Evolutionary conservation across 2,329 filamentous ascomycete species (phyloP).

Genomic region (Fusarium vanettenii): DNA sequence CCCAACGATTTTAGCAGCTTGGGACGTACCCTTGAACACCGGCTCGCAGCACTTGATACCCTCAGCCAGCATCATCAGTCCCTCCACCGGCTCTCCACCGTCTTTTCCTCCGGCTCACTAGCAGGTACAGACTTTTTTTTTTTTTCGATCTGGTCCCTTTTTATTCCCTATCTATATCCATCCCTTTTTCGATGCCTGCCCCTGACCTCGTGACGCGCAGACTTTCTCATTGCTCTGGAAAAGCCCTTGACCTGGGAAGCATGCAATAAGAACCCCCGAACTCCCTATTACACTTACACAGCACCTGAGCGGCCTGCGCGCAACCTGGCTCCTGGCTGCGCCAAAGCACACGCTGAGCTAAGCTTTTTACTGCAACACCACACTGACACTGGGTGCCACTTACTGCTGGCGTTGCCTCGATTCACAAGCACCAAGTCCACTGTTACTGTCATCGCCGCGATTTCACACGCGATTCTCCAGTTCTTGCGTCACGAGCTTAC

Average conservation of each 20-base stretch:
- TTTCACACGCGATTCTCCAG: conserved; percentile 26
- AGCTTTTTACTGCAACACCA: conserved; percentile 33
- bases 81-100: conserved; percentile 42
- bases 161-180: conserved; percentile 23
- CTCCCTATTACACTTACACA: conserved; percentile 44
- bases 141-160: conserved; percentile 13
- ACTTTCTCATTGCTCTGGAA: conserved; percentile 28
- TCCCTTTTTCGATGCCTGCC: conserved; percentile 23
- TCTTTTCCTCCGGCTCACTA: conserved; percentile 39
- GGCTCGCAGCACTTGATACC: conserved; percentile 29
- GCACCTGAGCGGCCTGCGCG: conserved; percentile 28
- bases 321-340: conserved; percentile 20
- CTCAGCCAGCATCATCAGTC: conserved; percentile 35
- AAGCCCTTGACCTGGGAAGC: conserved; percentile 24
- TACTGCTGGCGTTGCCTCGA: conserved; percentile 25
- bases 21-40: conserved; percentile 23
- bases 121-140: conserved; percentile 35
- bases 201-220: conserved; percentile 38
- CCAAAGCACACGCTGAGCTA: conserved; percentile 36
- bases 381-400: conserved; percentile 16
- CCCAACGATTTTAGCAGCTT: conserved; percentile 29
- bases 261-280: conserved; percentile 22
- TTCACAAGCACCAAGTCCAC: conserved; percentile 33
- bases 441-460: conserved; percentile 28
- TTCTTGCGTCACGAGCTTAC: conserved; percentile 41